Evolutionary conservation across 192 early-diverging fungal species (phyloP), one percentile per base, ranked within the genome.

Genomic region (Podila horticola): DNA sequence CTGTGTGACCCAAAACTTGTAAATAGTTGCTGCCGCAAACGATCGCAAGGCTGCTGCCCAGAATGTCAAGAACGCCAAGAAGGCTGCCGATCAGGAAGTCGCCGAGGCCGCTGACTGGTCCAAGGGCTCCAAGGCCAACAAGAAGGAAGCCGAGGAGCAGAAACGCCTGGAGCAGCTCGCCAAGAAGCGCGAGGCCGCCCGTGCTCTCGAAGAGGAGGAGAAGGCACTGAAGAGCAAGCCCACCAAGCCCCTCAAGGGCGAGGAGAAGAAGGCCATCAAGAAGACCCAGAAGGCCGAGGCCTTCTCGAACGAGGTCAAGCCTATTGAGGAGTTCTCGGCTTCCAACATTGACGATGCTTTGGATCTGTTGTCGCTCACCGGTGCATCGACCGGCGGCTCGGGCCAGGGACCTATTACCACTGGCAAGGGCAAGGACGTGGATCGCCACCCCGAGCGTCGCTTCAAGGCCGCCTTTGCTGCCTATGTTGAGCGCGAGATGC

Each of bases 401-500:
- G 85, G 64, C 4, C 45, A 58, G 28, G 72, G 62, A 34, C 15
- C 68, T n/a, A 63, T 52, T 2, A 72, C 75, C 28, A 74, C 83
- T 24, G 71, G 79, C 52, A 83, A 70, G 49, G 79, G 64, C 30
- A 90, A 90, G 49, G 81, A 87, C 66, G 82, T 96, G 34, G 96
- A 97, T 68, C 89, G 92, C 48, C 96, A 97, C 83, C 96, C 96
- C 11, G 96, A 97, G 84, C 89, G 93, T 68, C 88, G 96, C 20
- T 90, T 90, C 67, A 94, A 92, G 90, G 92, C 91, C 41, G 93
- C 93, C n/a, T 90, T 90, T 50, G 83, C 85, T 38, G 88, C 87
- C 4, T 94, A 88, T 75, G 75, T 89, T 66, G 95, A 95, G 34
- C 86, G 92, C 38, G 91, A 95, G 82, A 81, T 93, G 82, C 88